A percentile compares a stretch with the other conserved stretches of the same genome.
Evolutionary conservation across 306 rosid genomes (phyloP).

Genomic region (Boehmeria nivea): DNA sequence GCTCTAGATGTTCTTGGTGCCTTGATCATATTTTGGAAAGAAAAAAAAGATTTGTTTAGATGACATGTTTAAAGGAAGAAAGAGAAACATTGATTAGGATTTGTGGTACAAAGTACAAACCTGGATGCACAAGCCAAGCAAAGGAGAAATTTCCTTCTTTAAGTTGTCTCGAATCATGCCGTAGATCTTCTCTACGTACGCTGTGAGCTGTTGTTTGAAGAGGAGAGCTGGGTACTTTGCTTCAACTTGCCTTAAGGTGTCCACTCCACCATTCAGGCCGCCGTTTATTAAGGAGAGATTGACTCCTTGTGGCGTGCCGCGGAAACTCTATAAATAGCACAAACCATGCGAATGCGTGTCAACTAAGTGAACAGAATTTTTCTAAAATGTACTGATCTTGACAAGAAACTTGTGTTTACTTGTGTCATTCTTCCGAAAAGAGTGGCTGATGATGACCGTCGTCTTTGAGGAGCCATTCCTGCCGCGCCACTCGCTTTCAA

Average conservation of each 20-base stretch:
- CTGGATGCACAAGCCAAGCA: conserved; percentile 97
- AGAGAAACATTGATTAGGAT: background rate
- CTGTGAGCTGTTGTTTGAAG: conserved; percentile 98
- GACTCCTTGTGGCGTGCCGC: conserved; percentile 86
- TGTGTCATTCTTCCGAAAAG: conserved; percentile 98
- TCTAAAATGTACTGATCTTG: conserved; percentile 4
- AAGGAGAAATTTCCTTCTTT: conserved; percentile 93
- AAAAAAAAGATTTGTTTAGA: background rate
- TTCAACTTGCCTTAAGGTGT: conserved; percentile 90
- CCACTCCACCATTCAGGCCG: conserved; percentile 66
- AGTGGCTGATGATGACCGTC: conserved; percentile 83
- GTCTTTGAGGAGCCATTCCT: conserved; percentile 95
- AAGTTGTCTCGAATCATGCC: conserved; percentile 96
- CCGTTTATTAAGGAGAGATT: conserved; percentile 78
- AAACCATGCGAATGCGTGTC: conserved; percentile 5
- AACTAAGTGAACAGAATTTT: conserved; percentile 12
- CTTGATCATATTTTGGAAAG: conserved; percentile 41
- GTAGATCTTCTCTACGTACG: conserved; percentile 92
- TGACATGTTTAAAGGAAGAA: conserved; percentile 1
- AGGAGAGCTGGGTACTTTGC: conserved; percentile 96
- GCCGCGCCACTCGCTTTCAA: conserved; percentile 99
- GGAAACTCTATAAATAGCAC: conserved; percentile 69
- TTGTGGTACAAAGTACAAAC: too few species aligned
- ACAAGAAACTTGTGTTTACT: conserved; percentile 38
- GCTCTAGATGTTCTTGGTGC: conserved; percentile 95